A percentile compares a stretch with the other conserved stretches of the same genome.
Conservation (phyloP, 495 filamentous ascomycete species). For the Jackrogersella minutella region DNA sequence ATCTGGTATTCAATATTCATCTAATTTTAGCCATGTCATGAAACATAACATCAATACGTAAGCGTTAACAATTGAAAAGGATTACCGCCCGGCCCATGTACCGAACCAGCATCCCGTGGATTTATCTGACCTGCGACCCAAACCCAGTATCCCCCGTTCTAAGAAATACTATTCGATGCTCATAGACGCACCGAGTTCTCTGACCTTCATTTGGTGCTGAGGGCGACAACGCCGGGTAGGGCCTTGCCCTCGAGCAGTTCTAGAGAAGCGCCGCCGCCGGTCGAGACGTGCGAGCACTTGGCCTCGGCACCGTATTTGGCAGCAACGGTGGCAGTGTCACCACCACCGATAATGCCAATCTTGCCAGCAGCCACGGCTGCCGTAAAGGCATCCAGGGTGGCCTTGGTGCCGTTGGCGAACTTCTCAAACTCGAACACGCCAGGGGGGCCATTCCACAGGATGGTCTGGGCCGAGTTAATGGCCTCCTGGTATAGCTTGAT, state of each 20-base stretch:
- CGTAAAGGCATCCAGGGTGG: conserved; percentile 85
- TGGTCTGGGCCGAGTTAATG: conserved; percentile 89
- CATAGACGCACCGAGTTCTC: conserved; percentile 19
- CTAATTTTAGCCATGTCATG: conserved; percentile 29
- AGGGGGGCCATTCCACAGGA: conserved; percentile 98
- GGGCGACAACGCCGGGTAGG: conserved; percentile 89
- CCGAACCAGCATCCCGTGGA: conserved; percentile 21
- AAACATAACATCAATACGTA: conserved; percentile 9
- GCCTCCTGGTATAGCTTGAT: conserved; percentile 83
- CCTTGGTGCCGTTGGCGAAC: conserved; percentile 91
- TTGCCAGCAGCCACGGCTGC: conserved; percentile 78
- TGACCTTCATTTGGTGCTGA: conserved; percentile 68
- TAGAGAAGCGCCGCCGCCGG: conserved; percentile 92
- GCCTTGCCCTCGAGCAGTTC: conserved; percentile 98
- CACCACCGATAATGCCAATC: conserved; percentile 97
- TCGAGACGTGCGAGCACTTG: conserved; percentile 97
- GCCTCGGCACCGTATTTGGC: conserved; percentile 96
- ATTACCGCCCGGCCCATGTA: conserved; percentile 22
- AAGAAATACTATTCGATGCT: conserved; percentile 6
- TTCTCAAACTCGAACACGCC: conserved; percentile 97
- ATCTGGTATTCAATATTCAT: conserved; percentile 45
- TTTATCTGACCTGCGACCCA: conserved; percentile 15
- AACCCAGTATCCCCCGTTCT: conserved; percentile 35
- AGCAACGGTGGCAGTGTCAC: conserved; percentile 97
- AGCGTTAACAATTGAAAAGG: conserved; percentile 43